Evolutionary conservation across 768 basidiomycete species (phyloP).

Genomic region (Phylloporus sp.): DNA sequence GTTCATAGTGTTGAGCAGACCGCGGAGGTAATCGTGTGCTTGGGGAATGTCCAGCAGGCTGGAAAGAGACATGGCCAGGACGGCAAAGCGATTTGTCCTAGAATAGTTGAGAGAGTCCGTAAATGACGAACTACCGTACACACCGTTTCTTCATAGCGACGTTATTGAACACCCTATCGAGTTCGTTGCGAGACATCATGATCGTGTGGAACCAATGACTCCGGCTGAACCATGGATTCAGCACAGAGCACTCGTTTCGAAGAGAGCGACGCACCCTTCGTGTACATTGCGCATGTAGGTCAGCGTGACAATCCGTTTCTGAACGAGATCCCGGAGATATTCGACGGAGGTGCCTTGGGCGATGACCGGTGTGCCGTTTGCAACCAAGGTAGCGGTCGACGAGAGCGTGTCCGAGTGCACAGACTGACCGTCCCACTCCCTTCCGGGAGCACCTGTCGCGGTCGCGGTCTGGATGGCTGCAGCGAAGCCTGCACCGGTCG

Average conservation of each 20-base stretch:
- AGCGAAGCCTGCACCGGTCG: slow-evolving; percentile 37
- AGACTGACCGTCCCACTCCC: slow-evolving; percentile 75
- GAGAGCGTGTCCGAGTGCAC: slow-evolving; percentile 44
- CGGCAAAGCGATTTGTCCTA: slow-evolving; percentile 78
- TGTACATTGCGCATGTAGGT: slow-evolving; percentile 83
- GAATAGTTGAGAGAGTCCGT: background rate
- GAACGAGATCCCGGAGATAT: slow-evolving; percentile 70
- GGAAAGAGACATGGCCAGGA: slow-evolving; percentile 83
- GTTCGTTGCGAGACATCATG: slow-evolving; percentile 65
- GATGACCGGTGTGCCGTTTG: slow-evolving; percentile 27
- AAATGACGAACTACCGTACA: slow-evolving; percentile 14
- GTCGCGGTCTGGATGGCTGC: slow-evolving; percentile 33
- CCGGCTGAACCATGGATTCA: slow-evolving; percentile 40
- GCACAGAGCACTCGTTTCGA: background rate
- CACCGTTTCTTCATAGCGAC: slow-evolving; percentile 75
- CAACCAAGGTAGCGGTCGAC: slow-evolving; percentile 37
- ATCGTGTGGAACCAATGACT: slow-evolving; percentile 90
- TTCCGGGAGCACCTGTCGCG: slow-evolving; percentile 36
- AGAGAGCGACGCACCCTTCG: slow-evolving; percentile 60
- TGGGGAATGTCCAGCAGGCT: slow-evolving; percentile 76
- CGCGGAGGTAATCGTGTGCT: slow-evolving; percentile 73
- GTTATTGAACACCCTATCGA: slow-evolving; percentile 72
- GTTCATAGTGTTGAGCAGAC: slow-evolving; percentile 61
- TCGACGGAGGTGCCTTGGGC: slow-evolving; percentile 70
- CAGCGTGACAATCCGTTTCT: slow-evolving; percentile 80